These are phyloP conservation scores for Talaromyces sp. DNA, from an alignment of 2,329 filamentous ascomycete genomes.

Conservation along the genomic window DNA sequence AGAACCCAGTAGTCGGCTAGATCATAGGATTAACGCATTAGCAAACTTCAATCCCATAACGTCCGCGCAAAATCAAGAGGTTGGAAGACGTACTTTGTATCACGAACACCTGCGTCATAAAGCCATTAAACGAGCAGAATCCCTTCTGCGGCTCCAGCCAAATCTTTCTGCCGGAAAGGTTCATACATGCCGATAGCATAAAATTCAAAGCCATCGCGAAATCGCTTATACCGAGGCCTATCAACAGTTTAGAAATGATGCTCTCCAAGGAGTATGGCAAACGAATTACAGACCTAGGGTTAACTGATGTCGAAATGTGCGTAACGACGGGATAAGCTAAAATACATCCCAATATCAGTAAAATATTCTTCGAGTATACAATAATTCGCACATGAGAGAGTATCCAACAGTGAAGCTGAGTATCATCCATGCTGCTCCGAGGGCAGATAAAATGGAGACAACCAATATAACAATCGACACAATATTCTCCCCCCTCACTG, in stretches of 20 bases:
- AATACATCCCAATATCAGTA: background rate
- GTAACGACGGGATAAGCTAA: conserved; percentile 13
- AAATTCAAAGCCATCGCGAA: conserved; percentile 16
- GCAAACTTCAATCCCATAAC: background rate
- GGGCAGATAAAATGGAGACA: conserved; percentile 15
- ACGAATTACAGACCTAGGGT: background rate
- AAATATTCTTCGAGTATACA: background rate
- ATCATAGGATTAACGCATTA: background rate
- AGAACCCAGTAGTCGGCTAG: conserved; percentile 17
- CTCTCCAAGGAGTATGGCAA: background rate
- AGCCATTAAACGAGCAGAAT: conserved; percentile 14
- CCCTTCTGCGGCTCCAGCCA: conserved; percentile 9
- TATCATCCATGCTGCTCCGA: conserved; percentile 16
- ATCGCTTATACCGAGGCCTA: conserved; percentile 16
- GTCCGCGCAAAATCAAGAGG: background rate
- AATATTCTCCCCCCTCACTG: conserved; percentile 1
- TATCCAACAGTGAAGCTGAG: conserved; percentile 12
- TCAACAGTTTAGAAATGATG: background rate
- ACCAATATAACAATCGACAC: conserved; percentile 14
- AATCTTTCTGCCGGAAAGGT: conserved; percentile 12
- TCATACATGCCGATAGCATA: conserved; percentile 10
- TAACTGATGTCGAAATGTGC: conserved; percentile 16
- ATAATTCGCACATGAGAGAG: conserved; percentile 9
- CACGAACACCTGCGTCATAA: conserved; percentile 18
- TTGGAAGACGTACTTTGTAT: conserved; percentile 8